A percentile compares a stretch with the other conserved stretches of the same genome.
Conservation (phyloP, 2,329 filamentous ascomycete genomes). For the Chaetomiaceae sp. region DNA sequence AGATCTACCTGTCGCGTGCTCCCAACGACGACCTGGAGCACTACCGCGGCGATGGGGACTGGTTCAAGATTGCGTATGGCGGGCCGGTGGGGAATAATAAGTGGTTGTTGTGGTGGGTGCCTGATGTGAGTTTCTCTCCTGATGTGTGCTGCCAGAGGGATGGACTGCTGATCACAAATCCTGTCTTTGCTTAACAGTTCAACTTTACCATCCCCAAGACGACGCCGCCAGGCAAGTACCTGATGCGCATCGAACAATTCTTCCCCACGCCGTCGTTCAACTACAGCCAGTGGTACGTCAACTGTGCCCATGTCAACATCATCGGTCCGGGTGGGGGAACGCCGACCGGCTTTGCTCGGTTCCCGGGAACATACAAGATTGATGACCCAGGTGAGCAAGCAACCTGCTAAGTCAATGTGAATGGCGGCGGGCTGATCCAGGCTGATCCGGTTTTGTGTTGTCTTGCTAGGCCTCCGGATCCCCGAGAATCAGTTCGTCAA, state of each 20-base stretch:
- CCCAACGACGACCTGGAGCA: conserved; percentile 11
- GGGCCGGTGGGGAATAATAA: conserved; percentile 7
- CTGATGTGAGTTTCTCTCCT: conserved; percentile 3
- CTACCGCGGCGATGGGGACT: conserved; percentile 18
- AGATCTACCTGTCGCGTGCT: conserved; percentile 16
- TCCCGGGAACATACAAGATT: conserved; percentile 15
- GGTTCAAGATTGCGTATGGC: conserved; percentile 22
- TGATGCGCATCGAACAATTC: conserved; percentile 20
- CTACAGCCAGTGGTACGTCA: conserved; percentile 19
- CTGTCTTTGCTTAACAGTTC: conserved; percentile 1
- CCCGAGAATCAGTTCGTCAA: conserved; percentile 4
- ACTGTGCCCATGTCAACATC: conserved; percentile 20
- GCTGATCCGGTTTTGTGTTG: neutral
- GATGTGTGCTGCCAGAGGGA: neutral
- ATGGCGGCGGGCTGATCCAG: no score
- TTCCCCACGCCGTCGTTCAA: conserved; percentile 1
- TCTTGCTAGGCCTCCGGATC: neutral
- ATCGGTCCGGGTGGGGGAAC: conserved; percentile 16
- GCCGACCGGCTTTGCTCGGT: conserved; percentile 14
- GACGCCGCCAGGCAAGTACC: conserved; percentile 18
- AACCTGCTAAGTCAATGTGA: neutral
- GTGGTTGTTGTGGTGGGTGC: conserved; percentile 10
- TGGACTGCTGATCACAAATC: neutral
- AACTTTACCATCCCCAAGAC: conserved; percentile 20
- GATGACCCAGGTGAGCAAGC: conserved; percentile 12